phyloP scores from a whole-genome alignment of 805 yeast genomes.

The Teunomyces stri region DNA sequence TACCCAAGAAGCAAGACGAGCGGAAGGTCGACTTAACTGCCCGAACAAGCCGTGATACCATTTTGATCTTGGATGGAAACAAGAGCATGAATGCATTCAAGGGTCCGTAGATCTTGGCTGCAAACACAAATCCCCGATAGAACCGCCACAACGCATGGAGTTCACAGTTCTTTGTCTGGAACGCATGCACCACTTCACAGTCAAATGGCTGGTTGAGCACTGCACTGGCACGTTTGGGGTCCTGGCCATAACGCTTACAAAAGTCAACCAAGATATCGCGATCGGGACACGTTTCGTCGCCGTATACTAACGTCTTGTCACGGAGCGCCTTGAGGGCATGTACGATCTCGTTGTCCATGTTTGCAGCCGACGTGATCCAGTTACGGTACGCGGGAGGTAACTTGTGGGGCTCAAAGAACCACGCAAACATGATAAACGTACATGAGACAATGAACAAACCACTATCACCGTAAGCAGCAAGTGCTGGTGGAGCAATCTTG shows the following conservation, averaged over 20 bases:
- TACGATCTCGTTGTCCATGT: constrained; percentile 42
- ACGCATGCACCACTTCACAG: constrained; percentile 43
- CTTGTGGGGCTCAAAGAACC: constrained; percentile 38
- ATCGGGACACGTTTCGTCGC: constrained; percentile 23
- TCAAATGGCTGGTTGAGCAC: constrained; percentile 29
- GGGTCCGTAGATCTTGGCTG: constrained; percentile 41
- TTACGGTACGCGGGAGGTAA: constrained; percentile 43
- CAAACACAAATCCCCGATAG: constrained; percentile 39
- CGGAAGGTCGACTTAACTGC: constrained; percentile 30
- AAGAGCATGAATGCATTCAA: constrained; percentile 31
- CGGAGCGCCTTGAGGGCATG: constrained; percentile 30
- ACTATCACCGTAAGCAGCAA: constrained; percentile 24
- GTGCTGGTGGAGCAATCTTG: constrained; percentile 5
- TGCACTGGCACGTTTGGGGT: constrained; percentile 30
- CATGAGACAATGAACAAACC: constrained; percentile 27
- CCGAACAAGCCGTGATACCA: constrained; percentile 15
- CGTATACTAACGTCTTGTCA: constrained; percentile 32
- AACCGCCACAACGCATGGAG: constrained; percentile 47
- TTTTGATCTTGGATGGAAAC: constrained; percentile 17
- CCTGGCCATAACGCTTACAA: constrained; percentile 33
- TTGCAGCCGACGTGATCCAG: constrained; percentile 51
- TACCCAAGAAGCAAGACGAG: constrained; percentile 44
- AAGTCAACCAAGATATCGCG: constrained; percentile 29
- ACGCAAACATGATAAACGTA: constrained; percentile 34
- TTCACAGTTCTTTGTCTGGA: constrained; percentile 39